Evolutionary conservation across 2,329 filamentous ascomycete genomes (phyloP), one percentile per base, ranked within the genome.

Genomic region (Aspergillus uvarum): DNA sequence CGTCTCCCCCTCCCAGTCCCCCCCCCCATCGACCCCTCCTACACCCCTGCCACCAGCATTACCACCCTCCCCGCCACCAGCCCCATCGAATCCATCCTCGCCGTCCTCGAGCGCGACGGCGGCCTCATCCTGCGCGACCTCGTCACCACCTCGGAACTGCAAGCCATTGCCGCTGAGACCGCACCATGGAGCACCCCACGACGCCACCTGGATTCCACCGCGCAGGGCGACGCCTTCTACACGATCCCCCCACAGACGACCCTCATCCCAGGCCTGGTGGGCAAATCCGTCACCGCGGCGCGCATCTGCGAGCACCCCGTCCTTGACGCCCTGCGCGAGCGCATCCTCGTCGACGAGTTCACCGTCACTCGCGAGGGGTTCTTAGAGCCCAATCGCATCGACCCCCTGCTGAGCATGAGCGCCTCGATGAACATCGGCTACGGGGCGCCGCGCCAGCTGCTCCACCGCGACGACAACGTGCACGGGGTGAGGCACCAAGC

Each of bases 381-480:
- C 22, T 49, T 61, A 3, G 65, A 71, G 24, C 57, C 57, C 12
- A 59, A 64, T 12, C 38, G 42, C 19, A 67, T 73, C 22, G 65
- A 70, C 12, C 68, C 67, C 8, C 24, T 71, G 14, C 57, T 76
- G n/a, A 73, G 67, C 48, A 64, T 70, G 38, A 72, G 70, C 59
- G 56, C 71, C 11, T 68, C 67, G 0, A 65, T 72, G 31, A 65
- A 70, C 19, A 72, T 75, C 49, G 67, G 71, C 1, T 67, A 62
- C 19, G 70, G 69, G 2, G 72, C 69, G 0, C 71, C 71, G 8
- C 56, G 72, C 12, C 72, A 74, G 56, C 54, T 63, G 12, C 58
- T 74, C 5, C 72, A 74, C 57, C 61, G 72, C 4, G 72, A 74
- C 47, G 72, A 74, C 54, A 72, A 67, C 11, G 65, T 74, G 5